Base-by-base conservation (phyloP, 345 rosid genomes). In the Cardamine chenopodiifolia region DNA sequence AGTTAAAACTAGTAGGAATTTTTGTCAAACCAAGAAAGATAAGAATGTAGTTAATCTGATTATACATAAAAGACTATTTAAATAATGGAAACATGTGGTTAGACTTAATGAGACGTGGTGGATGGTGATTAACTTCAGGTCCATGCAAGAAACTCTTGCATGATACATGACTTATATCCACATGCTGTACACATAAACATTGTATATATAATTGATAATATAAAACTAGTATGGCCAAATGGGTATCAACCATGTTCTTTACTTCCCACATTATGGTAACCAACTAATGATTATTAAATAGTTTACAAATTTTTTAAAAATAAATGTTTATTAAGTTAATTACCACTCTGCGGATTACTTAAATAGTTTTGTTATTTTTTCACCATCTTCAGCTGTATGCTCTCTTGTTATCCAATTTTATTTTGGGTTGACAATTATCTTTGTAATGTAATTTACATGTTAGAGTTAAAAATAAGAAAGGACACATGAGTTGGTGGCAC, bases 91-190 rank as follows among this genome's bases (percentile, higher is more conserved):
- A 58, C 73, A 74, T 66, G 78, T 75, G 74, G 70, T 61, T 68
- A 68, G 49, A 68, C 49, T 52, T 61, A 68, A 60, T 40, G 70
- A 61, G 74, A 75, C 79, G 70, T 60, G 79, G 79, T 68, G 63
- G 57, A 75, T 66, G 29, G 63, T 52, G 74, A 61, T 75, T 68
- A 74, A 66, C 18, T 74, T 56, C 53, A 66, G 42, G 60, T 65
- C 48, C 69, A 59, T 68, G 56, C 62, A 75, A 68, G 73, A 75
- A 25, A 25, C 61, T 75, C 64, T 75, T 68, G 63, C 72, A 68
- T 75, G 79, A 62, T 68, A 75, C 74, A 68, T 68, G 74, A 40
- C 69, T 68, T 39, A 39, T 40, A 59, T 52, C 62, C 68, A 75
- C 79, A 75, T 68, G 68, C 14, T 74, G 17, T 29, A 10, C 17